These are phyloP conservation scores for Ceratocystis papillata DNA, from an alignment of 2,329 filamentous ascomycete genomes.

Conservation along the genomic window DNA sequence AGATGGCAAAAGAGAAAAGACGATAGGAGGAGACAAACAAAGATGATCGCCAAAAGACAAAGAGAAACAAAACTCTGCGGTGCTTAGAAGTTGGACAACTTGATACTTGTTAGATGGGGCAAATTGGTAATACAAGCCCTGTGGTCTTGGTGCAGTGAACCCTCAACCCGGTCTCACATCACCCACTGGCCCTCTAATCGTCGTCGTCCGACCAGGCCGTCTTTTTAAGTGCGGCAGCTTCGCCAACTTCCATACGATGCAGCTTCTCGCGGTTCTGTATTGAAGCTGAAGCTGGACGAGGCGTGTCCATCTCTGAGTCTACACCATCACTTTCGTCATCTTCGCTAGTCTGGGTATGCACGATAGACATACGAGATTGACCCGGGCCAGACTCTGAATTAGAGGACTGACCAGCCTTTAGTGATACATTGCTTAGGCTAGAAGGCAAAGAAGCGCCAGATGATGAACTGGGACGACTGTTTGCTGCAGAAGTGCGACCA, in stretches of 20 bases:
- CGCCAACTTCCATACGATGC: conserved; percentile 50
- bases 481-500: conserved; percentile 24
- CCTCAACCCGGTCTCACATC: background rate
- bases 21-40: background rate
- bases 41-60: background rate
- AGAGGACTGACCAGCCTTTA: conserved; percentile 5
- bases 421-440: background rate
- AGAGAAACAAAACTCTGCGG: background rate
- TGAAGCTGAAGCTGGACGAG: conserved; percentile 35
- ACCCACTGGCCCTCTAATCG: conserved; percentile 27
- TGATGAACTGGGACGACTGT: conserved; percentile 19
- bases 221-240: conserved; percentile 42
- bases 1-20: background rate
- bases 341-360: conserved; percentile 31
- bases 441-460: conserved; percentile 12
- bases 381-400: conserved; percentile 10
- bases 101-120: background rate
- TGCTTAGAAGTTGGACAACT: background rate
- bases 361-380: background rate
- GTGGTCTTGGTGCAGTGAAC: conserved; percentile 10
- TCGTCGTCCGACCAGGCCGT: conserved; percentile 35
- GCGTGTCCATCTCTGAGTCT: conserved; percentile 38
- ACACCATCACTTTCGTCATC: conserved; percentile 33
- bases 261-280: conserved; percentile 43
- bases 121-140: background rate